phyloP scores from a whole-genome alignment of 305 asterid species.

The Euphrasia arctica region DNA sequence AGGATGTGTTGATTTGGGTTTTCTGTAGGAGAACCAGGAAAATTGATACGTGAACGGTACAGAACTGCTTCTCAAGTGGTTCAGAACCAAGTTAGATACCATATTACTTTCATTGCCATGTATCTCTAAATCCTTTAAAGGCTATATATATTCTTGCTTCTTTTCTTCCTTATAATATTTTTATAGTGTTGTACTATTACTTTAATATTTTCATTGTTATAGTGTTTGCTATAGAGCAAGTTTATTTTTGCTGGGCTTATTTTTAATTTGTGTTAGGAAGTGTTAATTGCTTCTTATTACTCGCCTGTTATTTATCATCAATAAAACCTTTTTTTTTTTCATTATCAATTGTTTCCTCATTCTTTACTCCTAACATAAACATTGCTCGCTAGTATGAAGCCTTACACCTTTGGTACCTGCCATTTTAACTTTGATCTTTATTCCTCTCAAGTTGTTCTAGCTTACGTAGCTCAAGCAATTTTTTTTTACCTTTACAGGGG shows the following conservation, averaged over 20 bases:
- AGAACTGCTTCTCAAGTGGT: slow-evolving; percentile 98
- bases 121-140: slow-evolving; percentile 28
- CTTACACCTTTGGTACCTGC: slow-evolving; percentile 1
- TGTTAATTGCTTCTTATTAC: too few species aligned
- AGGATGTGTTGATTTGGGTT: slow-evolving; percentile 20
- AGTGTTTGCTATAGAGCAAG: background rate
- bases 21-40: slow-evolving; percentile 89
- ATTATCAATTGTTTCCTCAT: background rate
- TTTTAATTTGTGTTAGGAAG: too few species aligned
- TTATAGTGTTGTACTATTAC: too few species aligned
- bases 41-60: slow-evolving; percentile 89
- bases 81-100: slow-evolving; percentile 96
- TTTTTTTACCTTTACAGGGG: slow-evolving; percentile 54
- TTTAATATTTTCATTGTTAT: background rate
- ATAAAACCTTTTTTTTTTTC: too few species aligned
- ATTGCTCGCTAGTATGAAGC: background rate
- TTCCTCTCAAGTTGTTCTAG: slow-evolving; percentile 1
- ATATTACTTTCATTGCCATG: slow-evolving; percentile 51
- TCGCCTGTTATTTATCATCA: too few species aligned
- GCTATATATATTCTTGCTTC: too few species aligned
- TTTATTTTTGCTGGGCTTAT: too few species aligned
- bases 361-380: background rate
- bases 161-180: too few species aligned
- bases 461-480: slow-evolving; percentile 6
- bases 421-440: background rate